A percentile compares a stretch with the other conserved stretches of the same genome.
Evolutionary conservation across 805 yeast genomes (phyloP).

Genomic region (Nakazawaea sp.): DNA sequence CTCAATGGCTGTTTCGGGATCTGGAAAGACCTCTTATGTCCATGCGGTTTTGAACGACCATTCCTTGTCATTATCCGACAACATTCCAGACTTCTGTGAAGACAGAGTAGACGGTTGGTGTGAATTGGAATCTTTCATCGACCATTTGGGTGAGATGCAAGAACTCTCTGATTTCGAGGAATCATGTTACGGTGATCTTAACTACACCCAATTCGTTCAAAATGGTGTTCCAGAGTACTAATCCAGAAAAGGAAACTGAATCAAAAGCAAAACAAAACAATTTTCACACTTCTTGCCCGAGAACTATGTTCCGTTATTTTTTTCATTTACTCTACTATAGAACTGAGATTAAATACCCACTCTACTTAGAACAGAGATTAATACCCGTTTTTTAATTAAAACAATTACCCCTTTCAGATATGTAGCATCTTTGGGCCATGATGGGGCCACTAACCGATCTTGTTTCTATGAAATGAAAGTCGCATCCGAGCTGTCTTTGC

Average conservation of each 20-base stretch:
- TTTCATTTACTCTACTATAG: no score
- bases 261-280: no score
- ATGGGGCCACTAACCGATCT: no score
- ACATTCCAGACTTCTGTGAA: slow-evolving; percentile 15
- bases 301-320: no score
- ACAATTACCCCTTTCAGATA: no score
- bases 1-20: slow-evolving; percentile 4
- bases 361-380: no score
- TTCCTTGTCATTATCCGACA: slow-evolving; percentile 12
- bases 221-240: slow-evolving; percentile 48
- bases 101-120: slow-evolving; percentile 17
- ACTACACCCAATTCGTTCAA: slow-evolving; percentile 54
- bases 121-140: slow-evolving; percentile 11
- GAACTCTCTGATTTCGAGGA: slow-evolving; percentile 4
- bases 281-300: no score
- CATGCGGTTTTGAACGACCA: slow-evolving; percentile 15
- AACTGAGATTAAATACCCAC: no score
- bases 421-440: no score
- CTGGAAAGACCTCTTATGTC: slow-evolving; percentile 9
- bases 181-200: slow-evolving; percentile 5
- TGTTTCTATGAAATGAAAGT: no score
- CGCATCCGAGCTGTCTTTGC: no score
- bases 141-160: slow-evolving; percentile 11
- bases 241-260: neutral
- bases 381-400: no score